Evolutionary conservation across 805 yeast species (phyloP).

Genomic region (Metschnikowia dekortorum): DNA sequence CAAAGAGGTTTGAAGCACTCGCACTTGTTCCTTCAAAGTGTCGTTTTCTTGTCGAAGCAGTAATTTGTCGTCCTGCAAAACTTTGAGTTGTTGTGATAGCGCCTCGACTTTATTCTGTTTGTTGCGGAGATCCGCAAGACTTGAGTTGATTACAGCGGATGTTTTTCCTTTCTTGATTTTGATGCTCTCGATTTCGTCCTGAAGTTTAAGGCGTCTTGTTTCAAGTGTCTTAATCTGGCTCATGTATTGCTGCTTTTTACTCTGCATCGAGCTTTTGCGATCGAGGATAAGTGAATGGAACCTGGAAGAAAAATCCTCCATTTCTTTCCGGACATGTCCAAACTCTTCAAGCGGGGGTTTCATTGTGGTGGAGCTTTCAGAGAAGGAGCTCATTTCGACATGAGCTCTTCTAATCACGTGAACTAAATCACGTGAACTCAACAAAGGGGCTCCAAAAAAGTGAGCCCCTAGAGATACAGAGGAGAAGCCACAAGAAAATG

Average conservation of each 20-base stretch:
- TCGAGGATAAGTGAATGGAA: constrained; percentile 32
- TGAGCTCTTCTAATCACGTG: not conserved
- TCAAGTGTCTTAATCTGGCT: constrained; percentile 28
- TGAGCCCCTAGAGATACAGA: too few species aligned
- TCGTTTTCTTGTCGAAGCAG: constrained; percentile 1
- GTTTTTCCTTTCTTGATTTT: constrained; percentile 24
- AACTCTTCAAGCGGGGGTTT: constrained; percentile 28
- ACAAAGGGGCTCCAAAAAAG: too few species aligned
- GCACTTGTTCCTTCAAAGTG: constrained; percentile 29
- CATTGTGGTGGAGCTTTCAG: not conserved
- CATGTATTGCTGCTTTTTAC: constrained; percentile 30
- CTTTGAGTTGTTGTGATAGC: not conserved
- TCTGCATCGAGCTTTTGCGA: constrained; percentile 29
- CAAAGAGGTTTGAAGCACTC: constrained; percentile 29
- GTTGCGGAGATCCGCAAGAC: constrained; percentile 21
- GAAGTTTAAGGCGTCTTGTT: constrained; percentile 27
- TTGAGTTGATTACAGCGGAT: constrained; percentile 23
- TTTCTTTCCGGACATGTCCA: constrained; percentile 30
- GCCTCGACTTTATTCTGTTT: constrained; percentile 29
- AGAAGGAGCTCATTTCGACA: not conserved
- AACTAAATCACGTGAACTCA: not conserved
- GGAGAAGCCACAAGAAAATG: too few species aligned
- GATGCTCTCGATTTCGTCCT: constrained; percentile 27
- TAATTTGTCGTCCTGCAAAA: not conserved
- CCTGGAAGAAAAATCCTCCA: constrained; percentile 35